phyloP scores from a whole-genome alignment of 2,329 filamentous ascomycete genomes.

The Parafenestella ontariensis region DNA sequence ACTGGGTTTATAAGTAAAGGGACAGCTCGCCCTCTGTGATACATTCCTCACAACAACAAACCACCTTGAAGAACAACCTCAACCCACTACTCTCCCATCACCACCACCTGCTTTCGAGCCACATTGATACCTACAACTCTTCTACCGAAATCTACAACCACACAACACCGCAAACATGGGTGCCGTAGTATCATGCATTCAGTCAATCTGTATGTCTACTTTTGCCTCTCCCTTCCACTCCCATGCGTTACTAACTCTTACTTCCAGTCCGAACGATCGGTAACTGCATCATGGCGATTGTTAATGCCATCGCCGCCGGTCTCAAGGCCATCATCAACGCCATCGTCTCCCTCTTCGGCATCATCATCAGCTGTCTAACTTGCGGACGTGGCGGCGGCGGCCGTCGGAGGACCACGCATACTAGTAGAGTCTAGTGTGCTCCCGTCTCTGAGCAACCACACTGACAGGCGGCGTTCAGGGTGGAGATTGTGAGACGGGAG shows the following conservation, averaged over 20 bases:
- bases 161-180: constrained; percentile 67
- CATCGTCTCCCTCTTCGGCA: constrained; percentile 58
- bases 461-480: constrained; percentile 10
- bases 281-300: constrained; percentile 55
- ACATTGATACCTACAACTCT: background rate
- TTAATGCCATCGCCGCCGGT: constrained; percentile 55
- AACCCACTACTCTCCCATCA: background rate
- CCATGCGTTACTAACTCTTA: constrained; percentile 23
- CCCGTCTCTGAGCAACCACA: constrained; percentile 19
- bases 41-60: constrained; percentile 1
- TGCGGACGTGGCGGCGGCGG: constrained; percentile 55
- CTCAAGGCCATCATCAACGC: constrained; percentile 57
- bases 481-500: constrained; percentile 20
- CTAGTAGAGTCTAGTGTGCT: constrained; percentile 47
- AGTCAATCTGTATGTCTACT: constrained; percentile 63
- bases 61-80: background rate
- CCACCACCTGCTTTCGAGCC: background rate
- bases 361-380: constrained; percentile 58
- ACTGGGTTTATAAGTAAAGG: background rate
- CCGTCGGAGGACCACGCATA: constrained; percentile 44
- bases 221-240: background rate
- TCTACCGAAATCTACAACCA: constrained; percentile 4
- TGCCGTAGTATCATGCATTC: constrained; percentile 75
- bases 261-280: constrained; percentile 55
- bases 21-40: background rate